Percentiles rank a stretch among this genome's conserved stretches.
These are phyloP conservation scores for Allium fistulosum DNA, from an alignment of 106 monocot species.

Conservation along the genomic window DNA sequence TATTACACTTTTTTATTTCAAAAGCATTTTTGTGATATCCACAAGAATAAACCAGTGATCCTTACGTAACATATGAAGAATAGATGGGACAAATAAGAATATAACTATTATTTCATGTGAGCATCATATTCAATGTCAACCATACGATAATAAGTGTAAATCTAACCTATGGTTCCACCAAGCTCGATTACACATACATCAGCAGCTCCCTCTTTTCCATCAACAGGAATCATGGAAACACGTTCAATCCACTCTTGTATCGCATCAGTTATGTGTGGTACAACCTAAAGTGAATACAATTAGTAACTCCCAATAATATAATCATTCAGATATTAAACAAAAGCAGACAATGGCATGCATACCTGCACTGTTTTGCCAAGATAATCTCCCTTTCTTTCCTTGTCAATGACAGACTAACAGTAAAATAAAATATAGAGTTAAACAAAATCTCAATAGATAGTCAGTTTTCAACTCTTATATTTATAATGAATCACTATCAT, in stretches of 20 bases:
- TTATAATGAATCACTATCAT: neutral
- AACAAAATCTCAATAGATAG: neutral
- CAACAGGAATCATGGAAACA: constrained; percentile 48
- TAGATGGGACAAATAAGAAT: neutral
- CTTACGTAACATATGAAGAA: no score
- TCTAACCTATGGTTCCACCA: constrained; percentile 58
- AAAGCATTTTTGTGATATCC: no score
- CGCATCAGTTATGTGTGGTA: constrained; percentile 61
- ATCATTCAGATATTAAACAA: neutral
- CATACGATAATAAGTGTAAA: neutral
- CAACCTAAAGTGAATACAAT: constrained; percentile 20
- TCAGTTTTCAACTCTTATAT: neutral
- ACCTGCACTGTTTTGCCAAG: constrained; percentile 80
- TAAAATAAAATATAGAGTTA: neutral
- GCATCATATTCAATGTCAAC: neutral
- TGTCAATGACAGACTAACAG: constrained; percentile 50
- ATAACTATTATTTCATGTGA: neutral
- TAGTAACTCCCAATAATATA: no score
- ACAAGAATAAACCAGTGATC: no score
- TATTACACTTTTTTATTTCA: no score
- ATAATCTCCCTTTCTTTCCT: constrained; percentile 69
- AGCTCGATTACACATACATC: constrained; percentile 68
- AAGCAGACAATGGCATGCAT: neutral
- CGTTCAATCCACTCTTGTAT: constrained; percentile 72
- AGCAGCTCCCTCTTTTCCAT: constrained; percentile 54